A percentile compares a stretch with the other conserved stretches of the same genome.
phyloP scores from a whole-genome alignment of 1,284 basidiomycete species.

The Tilletiopsis washingtonensis region DNA sequence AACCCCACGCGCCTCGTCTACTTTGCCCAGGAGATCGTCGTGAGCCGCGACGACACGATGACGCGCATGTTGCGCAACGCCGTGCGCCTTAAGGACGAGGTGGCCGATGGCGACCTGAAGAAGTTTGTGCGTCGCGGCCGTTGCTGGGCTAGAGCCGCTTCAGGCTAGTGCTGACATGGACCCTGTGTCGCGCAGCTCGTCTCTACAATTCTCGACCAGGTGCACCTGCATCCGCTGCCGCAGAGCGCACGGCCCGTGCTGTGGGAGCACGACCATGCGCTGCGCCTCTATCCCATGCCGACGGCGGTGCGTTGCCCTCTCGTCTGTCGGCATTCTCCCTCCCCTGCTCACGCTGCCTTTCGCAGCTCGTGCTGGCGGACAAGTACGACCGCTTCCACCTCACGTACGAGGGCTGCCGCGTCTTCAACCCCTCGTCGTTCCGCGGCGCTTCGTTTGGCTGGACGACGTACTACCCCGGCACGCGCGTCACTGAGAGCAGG shows the following conservation, averaged over 20 bases:
- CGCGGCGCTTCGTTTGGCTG: conserved; percentile 38
- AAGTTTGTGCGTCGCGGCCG: conserved; percentile 28
- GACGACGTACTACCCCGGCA: conserved; percentile 47
- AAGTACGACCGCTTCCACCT: conserved; percentile 92
- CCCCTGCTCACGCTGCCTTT: neutral
- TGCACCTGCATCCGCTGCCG: conserved; percentile 70
- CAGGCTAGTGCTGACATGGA: too few species aligned
- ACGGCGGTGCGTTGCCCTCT: conserved; percentile 67
- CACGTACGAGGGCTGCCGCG: conserved; percentile 96
- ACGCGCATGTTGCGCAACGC: conserved; percentile 80
- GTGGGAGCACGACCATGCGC: conserved; percentile 82
- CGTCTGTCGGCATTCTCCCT: neutral
- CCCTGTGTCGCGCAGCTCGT: conserved; percentile 31
- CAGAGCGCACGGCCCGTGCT: conserved; percentile 72
- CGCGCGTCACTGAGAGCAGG: conserved; percentile 40
- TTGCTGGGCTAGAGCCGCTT: too few species aligned
- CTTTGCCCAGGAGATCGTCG: conserved; percentile 89
- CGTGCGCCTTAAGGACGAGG: conserved; percentile 34
- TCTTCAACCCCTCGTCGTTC: conserved; percentile 71
- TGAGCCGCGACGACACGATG: conserved; percentile 91
- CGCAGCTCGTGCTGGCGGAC: conserved; percentile 85
- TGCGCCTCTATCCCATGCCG: conserved; percentile 89
- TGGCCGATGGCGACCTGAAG: conserved; percentile 36
- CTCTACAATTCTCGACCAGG: conserved; percentile 47
- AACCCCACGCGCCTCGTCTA: conserved; percentile 94